phyloP scores from a whole-genome alignment of 1,284 basidiomycete species.

The Pseudozyma tsukubaensis region DNA sequence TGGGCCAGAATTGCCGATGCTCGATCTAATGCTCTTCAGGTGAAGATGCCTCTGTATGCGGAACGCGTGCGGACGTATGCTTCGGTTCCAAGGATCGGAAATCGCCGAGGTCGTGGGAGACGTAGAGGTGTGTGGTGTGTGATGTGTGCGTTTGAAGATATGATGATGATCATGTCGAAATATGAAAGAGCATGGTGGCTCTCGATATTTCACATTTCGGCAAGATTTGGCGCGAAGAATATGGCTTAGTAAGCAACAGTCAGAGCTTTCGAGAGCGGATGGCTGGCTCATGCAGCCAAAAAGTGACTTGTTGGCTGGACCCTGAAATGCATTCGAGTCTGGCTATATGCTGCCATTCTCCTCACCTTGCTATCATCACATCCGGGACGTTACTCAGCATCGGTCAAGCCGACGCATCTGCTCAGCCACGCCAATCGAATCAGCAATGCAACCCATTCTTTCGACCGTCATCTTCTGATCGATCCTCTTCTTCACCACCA shows the following conservation, averaged over 20 bases:
- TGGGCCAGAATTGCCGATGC: too few relatives aligned
- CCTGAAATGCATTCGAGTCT: slow-evolving; percentile 5
- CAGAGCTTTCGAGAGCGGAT: neutral
- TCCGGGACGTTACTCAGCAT: neutral
- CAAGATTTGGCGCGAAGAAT: neutral
- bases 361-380: slow-evolving; percentile 1
- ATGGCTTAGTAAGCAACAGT: neutral
- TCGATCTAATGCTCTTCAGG: too few relatives aligned
- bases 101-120: too few relatives aligned
- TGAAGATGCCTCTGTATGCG: too few relatives aligned
- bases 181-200: too few relatives aligned
- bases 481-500: neutral
- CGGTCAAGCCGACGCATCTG: neutral
- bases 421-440: neutral
- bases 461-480: neutral
- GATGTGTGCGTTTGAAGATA: too few relatives aligned
- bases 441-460: neutral
- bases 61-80: too few relatives aligned
- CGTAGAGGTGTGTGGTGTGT: too few relatives aligned
- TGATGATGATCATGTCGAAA: too few relatives aligned
- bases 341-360: neutral
- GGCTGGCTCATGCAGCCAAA: slow-evolving; percentile 1
- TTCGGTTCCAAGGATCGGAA: too few relatives aligned
- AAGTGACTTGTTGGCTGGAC: slow-evolving; percentile 10
- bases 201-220: neutral